Evolutionary conservation across 148 eudicot genomes (phyloP), one percentile per base, ranked within the genome.

Genomic region (Chenopodium suecicum): DNA sequence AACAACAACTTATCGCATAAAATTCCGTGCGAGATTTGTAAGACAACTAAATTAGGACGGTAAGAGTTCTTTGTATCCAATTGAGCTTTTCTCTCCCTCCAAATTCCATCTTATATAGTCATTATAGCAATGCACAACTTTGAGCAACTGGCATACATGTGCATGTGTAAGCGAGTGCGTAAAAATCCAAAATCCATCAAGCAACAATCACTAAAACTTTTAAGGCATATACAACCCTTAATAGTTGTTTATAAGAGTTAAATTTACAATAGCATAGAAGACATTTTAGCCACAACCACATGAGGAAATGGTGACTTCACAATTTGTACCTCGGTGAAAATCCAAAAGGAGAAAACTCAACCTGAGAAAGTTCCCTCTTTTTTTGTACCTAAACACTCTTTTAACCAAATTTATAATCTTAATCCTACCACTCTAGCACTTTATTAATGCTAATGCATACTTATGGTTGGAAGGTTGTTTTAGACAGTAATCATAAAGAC

Each of bases 401-500:
- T 29, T 46, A 23, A 62, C 13, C 44, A 6, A 50, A 29, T 50
- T 50, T 20, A 11, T 68, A 78, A 70, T 68, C 44, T 77, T 22
- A 69, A 48, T 74, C 27, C 46, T 44, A 52, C 71, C 16, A 75
- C n/a, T 70, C 52, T n/a, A 8, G 60, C 63, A 25, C 60, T 74
- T 48, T 31, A 37, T 27, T 73, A 86, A 56, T 65, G 79, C 34
- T 23, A 54, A 58, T 77, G 83, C 83, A 83, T 70, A 81, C 81
- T 44, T 54, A 54, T 73, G 82, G 86, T 81, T 63, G 81, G 84
- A 63, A 76, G 83, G 50, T 68, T 80, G 86, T 52, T 86, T 80
- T 32, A 77, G 85, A 82, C 85, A 82, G 60, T 80, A 83, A 83
- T 83, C 64, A 83, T 86, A 83, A 70, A 80, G 81, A 78, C 81